Conservation (phyloP, 2,329 filamentous ascomycete genomes). For the Penicillium sp. region DNA sequence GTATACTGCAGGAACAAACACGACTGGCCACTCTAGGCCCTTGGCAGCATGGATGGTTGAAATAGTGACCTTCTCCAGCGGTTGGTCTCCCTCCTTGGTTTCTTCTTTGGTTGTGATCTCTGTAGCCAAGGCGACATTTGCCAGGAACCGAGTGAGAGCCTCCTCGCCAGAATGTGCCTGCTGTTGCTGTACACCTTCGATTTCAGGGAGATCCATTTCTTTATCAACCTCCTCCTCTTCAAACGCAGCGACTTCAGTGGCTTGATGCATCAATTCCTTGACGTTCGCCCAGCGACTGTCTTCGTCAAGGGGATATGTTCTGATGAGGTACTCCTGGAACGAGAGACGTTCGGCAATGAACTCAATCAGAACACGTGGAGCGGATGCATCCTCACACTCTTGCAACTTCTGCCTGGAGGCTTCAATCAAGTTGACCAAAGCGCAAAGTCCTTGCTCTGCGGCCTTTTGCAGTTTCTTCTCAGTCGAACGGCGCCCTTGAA, state of each 20-base stretch:
- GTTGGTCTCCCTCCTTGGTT: slow-evolving; percentile 55
- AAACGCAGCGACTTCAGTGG: slow-evolving; percentile 63
- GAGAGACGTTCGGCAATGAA: slow-evolving; percentile 63
- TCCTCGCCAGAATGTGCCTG: slow-evolving; percentile 54
- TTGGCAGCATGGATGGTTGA: slow-evolving; percentile 97
- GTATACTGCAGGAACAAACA: slow-evolving; percentile 88
- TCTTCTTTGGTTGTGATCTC: slow-evolving; percentile 58
- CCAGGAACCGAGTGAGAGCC: slow-evolving; percentile 74
- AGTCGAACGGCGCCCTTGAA: slow-evolving; percentile 52
- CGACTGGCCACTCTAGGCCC: slow-evolving; percentile 91
- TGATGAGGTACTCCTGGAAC: slow-evolving; percentile 71
- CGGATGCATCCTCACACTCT: slow-evolving; percentile 40
- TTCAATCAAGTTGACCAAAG: slow-evolving; percentile 60
- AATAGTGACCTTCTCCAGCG: slow-evolving; percentile 68
- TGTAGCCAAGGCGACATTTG: slow-evolving; percentile 82
- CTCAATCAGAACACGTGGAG: slow-evolving; percentile 52
- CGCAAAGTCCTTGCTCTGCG: slow-evolving; percentile 56
- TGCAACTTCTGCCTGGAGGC: slow-evolving; percentile 55
- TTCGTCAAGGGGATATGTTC: slow-evolving; percentile 68
- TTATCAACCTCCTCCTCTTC: slow-evolving; percentile 54
- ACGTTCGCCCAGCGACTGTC: slow-evolving; percentile 85
- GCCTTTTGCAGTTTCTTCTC: slow-evolving; percentile 56
- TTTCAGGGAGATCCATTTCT: slow-evolving; percentile 57
- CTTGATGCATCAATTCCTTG: slow-evolving; percentile 79
- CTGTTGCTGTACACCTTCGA: slow-evolving; percentile 69